These are phyloP conservation scores for Microbotryum lychnidis-dioicae DNA, from an alignment of 1,284 basidiomycete species.

Conservation along the genomic window DNA sequence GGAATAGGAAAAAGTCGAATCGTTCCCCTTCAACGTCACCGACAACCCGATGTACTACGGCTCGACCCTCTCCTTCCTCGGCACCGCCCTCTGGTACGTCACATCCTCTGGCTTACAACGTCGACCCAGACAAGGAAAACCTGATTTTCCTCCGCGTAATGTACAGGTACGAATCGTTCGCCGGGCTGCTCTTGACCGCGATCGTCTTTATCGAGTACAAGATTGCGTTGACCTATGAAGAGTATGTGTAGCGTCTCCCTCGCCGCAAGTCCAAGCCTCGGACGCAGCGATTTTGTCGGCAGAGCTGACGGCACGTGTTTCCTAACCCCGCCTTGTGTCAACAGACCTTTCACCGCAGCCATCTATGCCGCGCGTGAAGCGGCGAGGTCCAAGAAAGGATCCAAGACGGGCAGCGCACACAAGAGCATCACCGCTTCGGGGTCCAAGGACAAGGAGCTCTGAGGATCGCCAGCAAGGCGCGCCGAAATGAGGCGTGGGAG, in stretches of 20 bases:
- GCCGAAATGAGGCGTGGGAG: too few relatives aligned
- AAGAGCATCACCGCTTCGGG: too few relatives aligned
- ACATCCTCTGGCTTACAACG: too few relatives aligned
- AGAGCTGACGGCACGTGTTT: background rate
- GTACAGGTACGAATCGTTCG: conserved; percentile 68
- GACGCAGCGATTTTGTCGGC: too few relatives aligned
- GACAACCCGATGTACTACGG: conserved; percentile 94
- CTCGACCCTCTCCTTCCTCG: conserved; percentile 76
- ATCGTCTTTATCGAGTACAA: conserved; percentile 75
- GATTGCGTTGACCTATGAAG: conserved; percentile 76
- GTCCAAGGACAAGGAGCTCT: too few relatives aligned
- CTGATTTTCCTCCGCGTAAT: too few relatives aligned
- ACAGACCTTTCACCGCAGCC: conserved; percentile 30
- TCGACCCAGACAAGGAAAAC: too few relatives aligned
- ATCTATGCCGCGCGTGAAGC: conserved; percentile 29
- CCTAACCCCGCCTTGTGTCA: background rate
- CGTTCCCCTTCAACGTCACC: conserved; percentile 90
- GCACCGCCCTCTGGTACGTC: conserved; percentile 68
- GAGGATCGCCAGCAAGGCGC: too few relatives aligned
- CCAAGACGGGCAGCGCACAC: too few relatives aligned
- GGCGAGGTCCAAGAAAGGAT: too few relatives aligned
- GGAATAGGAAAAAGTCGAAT: conserved; percentile 43
- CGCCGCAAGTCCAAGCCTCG: background rate
- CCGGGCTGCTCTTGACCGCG: conserved; percentile 62
- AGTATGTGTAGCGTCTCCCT: conserved; percentile 46